Percentiles rank a stretch among this genome's conserved stretches.
phyloP scores from a whole-genome alignment of 1,139 yeast species.

The Ogataea hybrid region DNA sequence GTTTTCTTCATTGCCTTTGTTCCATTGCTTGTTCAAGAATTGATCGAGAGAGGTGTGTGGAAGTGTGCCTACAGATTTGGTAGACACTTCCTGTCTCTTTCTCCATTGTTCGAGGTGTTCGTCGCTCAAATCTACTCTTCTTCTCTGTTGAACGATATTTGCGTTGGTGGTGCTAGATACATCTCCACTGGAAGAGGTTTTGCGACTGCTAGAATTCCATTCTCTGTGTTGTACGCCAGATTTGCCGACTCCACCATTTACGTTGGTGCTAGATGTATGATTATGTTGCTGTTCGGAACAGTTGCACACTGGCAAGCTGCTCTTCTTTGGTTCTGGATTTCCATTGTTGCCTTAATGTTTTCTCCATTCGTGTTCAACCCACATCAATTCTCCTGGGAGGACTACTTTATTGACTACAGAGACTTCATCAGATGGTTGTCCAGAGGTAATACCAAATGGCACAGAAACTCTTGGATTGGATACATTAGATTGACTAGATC shows the following conservation, averaged over 20 bases:
- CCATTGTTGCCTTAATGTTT: slow-evolving; percentile 82
- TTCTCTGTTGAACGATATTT: slow-evolving; percentile 84
- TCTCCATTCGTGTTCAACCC: slow-evolving; percentile 98
- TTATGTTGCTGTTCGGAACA: slow-evolving; percentile 89
- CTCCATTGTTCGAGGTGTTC: slow-evolving; percentile 97
- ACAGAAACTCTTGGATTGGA: slow-evolving; percentile 99
- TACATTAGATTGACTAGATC: slow-evolving; percentile 94
- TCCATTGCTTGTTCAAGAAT: slow-evolving; percentile 94
- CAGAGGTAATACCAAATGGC: slow-evolving; percentile 98
- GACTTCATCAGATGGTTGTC: slow-evolving; percentile 98
- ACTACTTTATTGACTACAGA: slow-evolving; percentile 97
- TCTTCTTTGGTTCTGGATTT: slow-evolving; percentile 97
- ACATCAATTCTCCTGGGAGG: slow-evolving; percentile 99
- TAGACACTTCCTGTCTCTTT: slow-evolving; percentile 84
- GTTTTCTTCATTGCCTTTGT: slow-evolving; percentile 97
- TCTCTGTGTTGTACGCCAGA: slow-evolving; percentile 91
- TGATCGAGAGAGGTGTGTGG: slow-evolving; percentile 98
- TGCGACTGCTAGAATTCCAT: slow-evolving; percentile 99
- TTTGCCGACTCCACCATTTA: slow-evolving; percentile 97
- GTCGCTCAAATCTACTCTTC: slow-evolving; percentile 97
- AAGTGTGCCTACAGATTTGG: slow-evolving; percentile 87
- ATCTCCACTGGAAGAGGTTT: slow-evolving; percentile 98
- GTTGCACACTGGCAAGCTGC: slow-evolving; percentile 98
- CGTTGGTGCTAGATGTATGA: slow-evolving; percentile 89
- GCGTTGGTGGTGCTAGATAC: slow-evolving; percentile 99